Percentiles rank a stretch among this genome's conserved stretches.
These are phyloP conservation scores for Tillandsia fasciculata DNA, from an alignment of 176 grass and related monocot species.

Conservation along the genomic window DNA sequence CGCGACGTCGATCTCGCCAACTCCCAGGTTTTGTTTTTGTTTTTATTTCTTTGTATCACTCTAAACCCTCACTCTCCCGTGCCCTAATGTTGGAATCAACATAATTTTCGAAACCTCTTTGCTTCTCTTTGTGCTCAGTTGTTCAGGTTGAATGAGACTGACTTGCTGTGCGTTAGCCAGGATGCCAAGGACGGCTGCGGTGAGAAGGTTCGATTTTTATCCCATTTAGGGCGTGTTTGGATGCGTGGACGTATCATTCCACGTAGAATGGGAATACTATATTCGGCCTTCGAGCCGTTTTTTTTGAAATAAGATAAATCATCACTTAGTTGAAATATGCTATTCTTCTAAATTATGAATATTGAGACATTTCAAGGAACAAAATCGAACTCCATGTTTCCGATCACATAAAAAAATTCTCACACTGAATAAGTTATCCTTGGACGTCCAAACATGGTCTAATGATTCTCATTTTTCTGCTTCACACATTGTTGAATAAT, in stretches of 20 bases:
- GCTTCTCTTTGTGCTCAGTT: slow-evolving; percentile 30
- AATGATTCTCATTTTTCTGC: too few species aligned
- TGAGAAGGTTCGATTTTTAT: slow-evolving; percentile 44
- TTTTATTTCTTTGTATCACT: background rate
- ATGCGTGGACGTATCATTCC: slow-evolving; percentile 8
- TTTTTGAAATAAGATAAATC: too few species aligned
- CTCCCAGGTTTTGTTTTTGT: slow-evolving; percentile 37
- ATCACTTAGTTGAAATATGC: too few species aligned
- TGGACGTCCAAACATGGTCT: too few species aligned
- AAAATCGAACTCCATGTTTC: too few species aligned
- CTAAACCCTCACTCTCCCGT: background rate
- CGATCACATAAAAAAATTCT: too few species aligned
- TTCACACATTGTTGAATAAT: too few species aligned
- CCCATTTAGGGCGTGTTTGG: background rate
- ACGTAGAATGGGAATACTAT: background rate
- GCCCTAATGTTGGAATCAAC: background rate
- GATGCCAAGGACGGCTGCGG: slow-evolving; percentile 28
- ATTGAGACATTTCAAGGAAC: too few species aligned
- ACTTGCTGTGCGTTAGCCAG: slow-evolving; percentile 62
- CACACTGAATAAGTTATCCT: too few species aligned
- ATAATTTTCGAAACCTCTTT: background rate
- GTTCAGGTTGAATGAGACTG: slow-evolving; percentile 43
- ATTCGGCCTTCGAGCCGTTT: background rate
- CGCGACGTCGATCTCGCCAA: slow-evolving; percentile 51
- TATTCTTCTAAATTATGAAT: too few species aligned